These are phyloP conservation scores for Lachnellula occidentalis DNA, from an alignment of 2,329 filamentous ascomycete species.

Conservation along the genomic window DNA sequence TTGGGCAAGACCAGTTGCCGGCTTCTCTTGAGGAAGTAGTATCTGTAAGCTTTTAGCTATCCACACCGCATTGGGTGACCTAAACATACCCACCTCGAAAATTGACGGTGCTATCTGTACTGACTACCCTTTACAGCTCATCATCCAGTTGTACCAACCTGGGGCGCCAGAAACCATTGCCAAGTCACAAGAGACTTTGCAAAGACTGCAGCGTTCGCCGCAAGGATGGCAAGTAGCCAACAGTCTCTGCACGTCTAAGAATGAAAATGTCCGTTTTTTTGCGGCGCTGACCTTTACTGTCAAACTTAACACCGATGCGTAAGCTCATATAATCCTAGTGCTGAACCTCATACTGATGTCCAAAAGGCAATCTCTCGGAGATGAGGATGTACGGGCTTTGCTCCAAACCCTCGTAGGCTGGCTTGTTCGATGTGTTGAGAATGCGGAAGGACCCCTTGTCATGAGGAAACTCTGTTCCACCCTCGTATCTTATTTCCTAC, in stretches of 20 bases:
- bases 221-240: constrained; percentile 85
- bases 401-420: constrained; percentile 57
- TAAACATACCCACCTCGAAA: too few relatives aligned
- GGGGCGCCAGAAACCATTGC: constrained; percentile 36
- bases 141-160: constrained; percentile 46
- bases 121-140: constrained; percentile 32
- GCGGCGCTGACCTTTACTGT: constrained; percentile 88
- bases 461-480: constrained; percentile 72
- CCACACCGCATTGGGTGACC: too few relatives aligned
- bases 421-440: constrained; percentile 50
- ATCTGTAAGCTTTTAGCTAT: constrained; percentile 18
- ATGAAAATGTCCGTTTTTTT: constrained; percentile 81
- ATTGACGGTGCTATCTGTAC: not conserved
- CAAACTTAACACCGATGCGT: constrained; percentile 91
- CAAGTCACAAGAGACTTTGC: constrained; percentile 67
- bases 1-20: constrained; percentile 19
- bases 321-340: constrained; percentile 21
- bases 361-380: constrained; percentile 44
- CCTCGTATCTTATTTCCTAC: constrained; percentile 68
- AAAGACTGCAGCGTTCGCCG: constrained; percentile 70
- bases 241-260: constrained; percentile 60
- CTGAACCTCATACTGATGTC: constrained; percentile 11
- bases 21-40: constrained; percentile 29
- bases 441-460: constrained; percentile 54
- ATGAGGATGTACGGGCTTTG: constrained; percentile 44